Base-by-base conservation (phyloP, 2,329 filamentous ascomycete species). In the Diaporthe batatas region DNA sequence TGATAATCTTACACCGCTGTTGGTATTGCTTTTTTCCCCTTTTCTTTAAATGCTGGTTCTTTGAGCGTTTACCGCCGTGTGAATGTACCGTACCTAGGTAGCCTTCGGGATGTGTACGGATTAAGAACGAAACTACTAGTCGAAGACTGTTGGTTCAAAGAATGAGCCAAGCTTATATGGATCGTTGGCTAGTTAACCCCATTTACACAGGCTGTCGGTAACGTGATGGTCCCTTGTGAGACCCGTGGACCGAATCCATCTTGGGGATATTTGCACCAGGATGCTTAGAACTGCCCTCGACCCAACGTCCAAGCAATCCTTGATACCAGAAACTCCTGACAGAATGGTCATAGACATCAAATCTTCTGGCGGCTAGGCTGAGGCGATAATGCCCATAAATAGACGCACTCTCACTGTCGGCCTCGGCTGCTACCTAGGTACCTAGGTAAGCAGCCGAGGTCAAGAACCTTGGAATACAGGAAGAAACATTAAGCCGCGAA, bases 311-410 rank as follows among this genome's bases (percentile, higher is more conserved):
- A 65, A 65, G 59, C 3, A 23, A 21, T n/a, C 23, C 42, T n/a
- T n/a, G n/a, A n/a, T n/a, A n/a, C n/a, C 59, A 65, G 59, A 25
- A 16, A 16, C 42, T 47, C 59, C 25, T 64, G 59, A n/a, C 23
- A 32, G 25, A 4, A 34, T 49, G 25, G 42, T 34, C 58, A 62
- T 32, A n/a, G 39, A 39, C 12, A 16, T 23, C 21, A 44, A 42
- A 29, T 62, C 36, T 39, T 39, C 36, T 25, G 44, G 36, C 36
- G 23, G 57, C n/a, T 21, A 49, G 25, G 16, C 10, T 25, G 16
- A 0, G 23, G 39, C 39, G 6, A n/a, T 16, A 47, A 18, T n/a
- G 47, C 10, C 14, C 47, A 18, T 18, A 25, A 11, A 36, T 39
- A n/a, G 18, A 16, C 2, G 25, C 10, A 16, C 21, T 47, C 12